These are phyloP conservation scores for Suillus variegatus DNA, from an alignment of 768 basidiomycete genomes.

Conservation along the genomic window DNA sequence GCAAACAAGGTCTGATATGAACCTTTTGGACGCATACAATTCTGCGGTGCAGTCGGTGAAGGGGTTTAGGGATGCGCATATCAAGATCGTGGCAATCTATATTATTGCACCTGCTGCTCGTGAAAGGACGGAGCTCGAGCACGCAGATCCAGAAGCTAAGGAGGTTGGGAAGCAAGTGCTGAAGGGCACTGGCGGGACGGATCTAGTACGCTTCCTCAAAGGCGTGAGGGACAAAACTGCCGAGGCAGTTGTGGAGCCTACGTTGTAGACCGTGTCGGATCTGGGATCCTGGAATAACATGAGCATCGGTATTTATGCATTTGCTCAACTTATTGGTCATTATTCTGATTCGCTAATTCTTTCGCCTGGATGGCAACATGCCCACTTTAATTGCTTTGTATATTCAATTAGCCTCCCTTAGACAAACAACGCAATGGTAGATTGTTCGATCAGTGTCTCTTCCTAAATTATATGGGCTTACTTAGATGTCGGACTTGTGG, in stretches of 20 bases:
- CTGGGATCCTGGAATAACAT: not conserved
- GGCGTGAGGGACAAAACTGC: slow-evolving; percentile 68
- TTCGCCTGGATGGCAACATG: not conserved
- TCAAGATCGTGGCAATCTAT: slow-evolving; percentile 72
- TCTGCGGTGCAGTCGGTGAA: slow-evolving; percentile 64
- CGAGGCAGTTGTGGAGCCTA: slow-evolving; percentile 35
- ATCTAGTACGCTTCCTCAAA: slow-evolving; percentile 75
- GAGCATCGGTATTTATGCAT: not conserved
- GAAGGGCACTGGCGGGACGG: slow-evolving; percentile 81
- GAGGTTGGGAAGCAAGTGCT: slow-evolving; percentile 31
- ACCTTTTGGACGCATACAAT: slow-evolving; percentile 61
- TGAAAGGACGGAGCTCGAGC: slow-evolving; percentile 16
- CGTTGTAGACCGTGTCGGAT: not conserved
- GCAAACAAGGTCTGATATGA: slow-evolving; percentile 17
- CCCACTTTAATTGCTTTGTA: not conserved
- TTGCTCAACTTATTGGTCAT: not conserved
- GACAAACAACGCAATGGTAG: not conserved
- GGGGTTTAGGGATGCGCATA: slow-evolving; percentile 74
- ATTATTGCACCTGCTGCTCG: slow-evolving; percentile 67
- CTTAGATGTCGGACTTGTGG: not conserved
- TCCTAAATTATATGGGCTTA: not conserved
- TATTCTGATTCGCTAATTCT: not conserved
- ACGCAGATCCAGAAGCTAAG: slow-evolving; percentile 7
- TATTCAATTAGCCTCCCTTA: not conserved
- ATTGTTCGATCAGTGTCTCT: not conserved